phyloP scores from a whole-genome alignment of 768 basidiomycete species.

The Pseudohyphozyma bogoriensis region DNA sequence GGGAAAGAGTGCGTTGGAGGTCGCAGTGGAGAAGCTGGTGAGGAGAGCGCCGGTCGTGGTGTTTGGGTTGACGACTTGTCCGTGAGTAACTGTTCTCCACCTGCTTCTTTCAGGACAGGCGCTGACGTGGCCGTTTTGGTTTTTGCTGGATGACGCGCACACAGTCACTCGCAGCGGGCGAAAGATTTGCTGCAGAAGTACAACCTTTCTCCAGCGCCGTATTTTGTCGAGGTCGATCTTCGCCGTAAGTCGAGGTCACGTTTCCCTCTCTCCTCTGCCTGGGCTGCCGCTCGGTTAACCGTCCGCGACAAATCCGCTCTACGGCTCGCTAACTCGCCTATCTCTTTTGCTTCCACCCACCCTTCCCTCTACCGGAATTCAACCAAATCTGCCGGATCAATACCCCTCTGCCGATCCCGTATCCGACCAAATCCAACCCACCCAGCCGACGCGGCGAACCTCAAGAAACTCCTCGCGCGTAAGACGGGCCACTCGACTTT shows the following conservation, averaged over 20 bases:
- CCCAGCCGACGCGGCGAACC: constrained; percentile 11
- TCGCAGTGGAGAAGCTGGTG: constrained; percentile 8
- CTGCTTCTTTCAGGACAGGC: neutral
- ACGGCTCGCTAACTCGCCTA: neutral
- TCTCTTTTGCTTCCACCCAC: neutral
- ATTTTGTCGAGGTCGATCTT: constrained; percentile 16
- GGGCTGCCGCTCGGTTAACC: too few species aligned
- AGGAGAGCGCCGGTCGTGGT: constrained; percentile 9
- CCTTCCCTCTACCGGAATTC: too few species aligned
- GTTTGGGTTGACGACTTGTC: constrained; percentile 19
- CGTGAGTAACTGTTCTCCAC: constrained; percentile 1
- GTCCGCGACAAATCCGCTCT: too few species aligned
- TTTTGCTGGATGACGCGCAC: neutral
- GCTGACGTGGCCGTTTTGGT: neutral
- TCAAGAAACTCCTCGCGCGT: constrained; percentile 8
- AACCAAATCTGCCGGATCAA: too few species aligned
- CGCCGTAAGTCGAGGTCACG: neutral
- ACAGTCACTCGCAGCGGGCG: constrained; percentile 13
- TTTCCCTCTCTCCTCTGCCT: neutral
- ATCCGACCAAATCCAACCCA: neutral
- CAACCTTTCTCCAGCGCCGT: neutral
- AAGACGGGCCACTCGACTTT: constrained; percentile 8
- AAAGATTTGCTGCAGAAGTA: constrained; percentile 1
- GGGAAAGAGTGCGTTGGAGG: constrained; percentile 21
- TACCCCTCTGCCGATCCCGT: neutral